Evolutionary conservation across 768 basidiomycete species (phyloP).

Genomic region (Naganishia randhawae): DNA sequence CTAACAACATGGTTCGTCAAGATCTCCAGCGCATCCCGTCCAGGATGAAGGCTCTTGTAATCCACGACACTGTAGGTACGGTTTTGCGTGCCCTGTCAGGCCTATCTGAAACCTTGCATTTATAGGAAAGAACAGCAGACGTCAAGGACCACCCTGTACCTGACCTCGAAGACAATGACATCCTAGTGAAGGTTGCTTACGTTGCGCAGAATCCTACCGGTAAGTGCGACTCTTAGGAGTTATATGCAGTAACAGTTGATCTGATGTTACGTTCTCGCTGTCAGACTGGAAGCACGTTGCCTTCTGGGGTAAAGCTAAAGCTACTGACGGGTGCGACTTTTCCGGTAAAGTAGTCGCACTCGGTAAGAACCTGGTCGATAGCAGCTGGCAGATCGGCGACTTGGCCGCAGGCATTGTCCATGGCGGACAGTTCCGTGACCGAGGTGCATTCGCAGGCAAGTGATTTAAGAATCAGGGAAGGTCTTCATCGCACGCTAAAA

Average conservation of each 20-base stretch:
- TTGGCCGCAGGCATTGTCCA: constrained; percentile 37
- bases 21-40: not conserved
- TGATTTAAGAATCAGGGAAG: too few relatives aligned
- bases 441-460: constrained; percentile 32
- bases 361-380: constrained; percentile 24
- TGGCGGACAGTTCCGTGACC: constrained; percentile 34
- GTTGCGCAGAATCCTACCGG: constrained; percentile 36
- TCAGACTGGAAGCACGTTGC: constrained; percentile 37
- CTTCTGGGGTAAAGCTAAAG: constrained; percentile 24
- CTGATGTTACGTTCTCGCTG: not conserved
- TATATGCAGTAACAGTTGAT: not conserved
- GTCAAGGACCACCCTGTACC: constrained; percentile 36
- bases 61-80: constrained; percentile 15
- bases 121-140: constrained; percentile 29
- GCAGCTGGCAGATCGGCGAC: constrained; percentile 34
- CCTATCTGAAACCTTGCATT: not conserved
- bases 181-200: constrained; percentile 43
- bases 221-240: constrained; percentile 18
- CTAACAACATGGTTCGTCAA: constrained; percentile 1
- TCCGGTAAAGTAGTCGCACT: constrained; percentile 36
- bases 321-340: constrained; percentile 40
- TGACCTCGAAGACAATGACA: constrained; percentile 33
- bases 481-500: not conserved
- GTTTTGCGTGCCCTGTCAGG: too few relatives aligned
- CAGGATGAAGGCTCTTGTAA: constrained; percentile 17